Evolutionary conservation across 73 alveolate species (phyloP), one percentile per base, ranked within the genome.

Genomic region (Stentor coeruleus): DNA sequence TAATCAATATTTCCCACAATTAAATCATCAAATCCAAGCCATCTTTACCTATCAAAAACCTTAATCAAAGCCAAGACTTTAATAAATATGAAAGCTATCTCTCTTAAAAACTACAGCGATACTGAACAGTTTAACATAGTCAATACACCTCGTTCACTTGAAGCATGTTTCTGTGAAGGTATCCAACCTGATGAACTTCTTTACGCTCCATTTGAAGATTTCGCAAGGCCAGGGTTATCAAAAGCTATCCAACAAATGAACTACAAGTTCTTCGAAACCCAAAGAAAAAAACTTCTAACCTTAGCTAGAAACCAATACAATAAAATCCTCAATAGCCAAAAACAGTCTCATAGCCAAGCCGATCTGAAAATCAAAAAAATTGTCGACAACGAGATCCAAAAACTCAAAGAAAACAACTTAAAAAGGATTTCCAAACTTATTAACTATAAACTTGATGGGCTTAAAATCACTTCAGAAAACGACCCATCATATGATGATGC

Each of bases 131-230:
- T 20, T 49, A 20, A 49, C 6, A 49, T 6, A 49, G 28, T 75
- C 14, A 75, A 75, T 2, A 20, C 83, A 28, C 83, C 83, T n/a
- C 77, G 77, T 20, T 75, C 83, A 15, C 72, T 75, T 39, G 83
- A 75, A 39, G 83, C 83, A 0, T 75, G 83, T 35, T 75, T 37
- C 38, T 0, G 83, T 20, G 83, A 75, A 39, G 83, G 83, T 2
- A 75, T 75, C 15, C 80, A 75, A 33, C 83, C 83, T 37, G 74
- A 75, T n/a, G 83, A 75, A 31, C 72, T 75, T 14, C 81, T 75
- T 20, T 75, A n/a, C 39, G 30, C 6, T n/a, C 83, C 83, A 36
- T 26, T 15, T 20, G 59, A 37, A 3, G 38, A 75, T 35, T 75
- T 75, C 33, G 0, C n/a, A 36, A 14, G 38, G 20, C n/a, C 15